Conservation (phyloP, 2,329 filamentous ascomycete species). For the Capronia americana region DNA sequence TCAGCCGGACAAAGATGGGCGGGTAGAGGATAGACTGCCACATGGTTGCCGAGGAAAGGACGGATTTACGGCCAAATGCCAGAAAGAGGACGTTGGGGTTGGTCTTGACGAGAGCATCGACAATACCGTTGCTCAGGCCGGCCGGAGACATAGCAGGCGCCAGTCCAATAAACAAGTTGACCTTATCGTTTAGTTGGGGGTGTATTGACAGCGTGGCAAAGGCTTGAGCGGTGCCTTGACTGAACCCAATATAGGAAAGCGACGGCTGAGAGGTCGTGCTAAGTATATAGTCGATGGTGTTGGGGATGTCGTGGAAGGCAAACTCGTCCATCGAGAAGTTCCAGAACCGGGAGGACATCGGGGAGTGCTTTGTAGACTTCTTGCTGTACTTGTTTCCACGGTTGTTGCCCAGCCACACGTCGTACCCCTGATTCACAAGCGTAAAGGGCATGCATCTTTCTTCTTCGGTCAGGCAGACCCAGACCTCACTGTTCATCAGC, state of each 20-base stretch:
- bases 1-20: slow-evolving; percentile 85
- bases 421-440: slow-evolving; percentile 87
- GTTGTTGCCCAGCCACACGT: slow-evolving; percentile 98
- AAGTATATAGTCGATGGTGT: slow-evolving; percentile 91
- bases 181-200: slow-evolving; percentile 86
- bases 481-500: slow-evolving; percentile 98
- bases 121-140: slow-evolving; percentile 85
- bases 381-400: slow-evolving; percentile 99
- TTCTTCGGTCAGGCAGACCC: slow-evolving; percentile 89
- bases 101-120: slow-evolving; percentile 90
- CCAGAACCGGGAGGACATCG: slow-evolving; percentile 83
- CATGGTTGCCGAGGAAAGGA: slow-evolving; percentile 91
- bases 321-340: slow-evolving; percentile 99
- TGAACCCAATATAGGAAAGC: slow-evolving; percentile 95
- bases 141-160: slow-evolving; percentile 96
- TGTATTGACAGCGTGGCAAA: slow-evolving; percentile 94
- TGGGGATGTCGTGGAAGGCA: slow-evolving; percentile 94
- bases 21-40: slow-evolving; percentile 97
- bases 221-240: slow-evolving; percentile 93
- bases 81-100: slow-evolving; percentile 92
- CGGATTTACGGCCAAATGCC: slow-evolving; percentile 87
- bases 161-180: slow-evolving; percentile 94
- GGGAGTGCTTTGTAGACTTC: slow-evolving; percentile 79
- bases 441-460: slow-evolving; percentile 86
- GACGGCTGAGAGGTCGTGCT: slow-evolving; percentile 81